phyloP scores from a whole-genome alignment of 2,329 filamentous ascomycete genomes.

The Herpotrichia juniperi region DNA sequence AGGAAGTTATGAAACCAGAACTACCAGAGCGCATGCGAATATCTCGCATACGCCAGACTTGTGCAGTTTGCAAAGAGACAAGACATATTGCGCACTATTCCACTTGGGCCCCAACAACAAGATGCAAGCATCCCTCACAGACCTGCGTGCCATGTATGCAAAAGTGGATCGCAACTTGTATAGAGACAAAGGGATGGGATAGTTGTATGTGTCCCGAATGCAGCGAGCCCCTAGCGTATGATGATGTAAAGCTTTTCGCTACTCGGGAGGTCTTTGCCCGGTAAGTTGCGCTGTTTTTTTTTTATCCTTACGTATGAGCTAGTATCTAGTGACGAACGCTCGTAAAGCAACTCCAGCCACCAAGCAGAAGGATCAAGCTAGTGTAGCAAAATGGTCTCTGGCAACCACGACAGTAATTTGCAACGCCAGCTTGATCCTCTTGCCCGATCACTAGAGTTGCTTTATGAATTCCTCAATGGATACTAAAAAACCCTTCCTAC shows the following conservation, averaged over 20 bases:
- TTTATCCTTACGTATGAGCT: background rate
- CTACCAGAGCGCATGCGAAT: slow-evolving; percentile 3
- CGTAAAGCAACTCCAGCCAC: background rate
- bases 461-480: too few relatives aligned
- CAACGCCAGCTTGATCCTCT: too few relatives aligned
- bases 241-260: slow-evolving; percentile 33
- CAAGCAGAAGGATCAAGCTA: too few relatives aligned
- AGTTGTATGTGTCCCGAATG: slow-evolving; percentile 38
- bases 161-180: slow-evolving; percentile 29
- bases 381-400: too few relatives aligned
- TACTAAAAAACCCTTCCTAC: slow-evolving; percentile 1
- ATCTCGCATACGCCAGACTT: slow-evolving; percentile 18
- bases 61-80: slow-evolving; percentile 32
- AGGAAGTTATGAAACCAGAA: slow-evolving; percentile 10
- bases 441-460: too few relatives aligned
- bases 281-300: too few relatives aligned
- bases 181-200: slow-evolving; percentile 22
- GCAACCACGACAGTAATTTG: too few relatives aligned
- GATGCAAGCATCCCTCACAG: slow-evolving; percentile 36
- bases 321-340: too few relatives aligned
- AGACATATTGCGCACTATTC: slow-evolving; percentile 28
- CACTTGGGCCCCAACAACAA: slow-evolving; percentile 24
- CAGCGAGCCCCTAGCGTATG: slow-evolving; percentile 26
- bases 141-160: slow-evolving; percentile 35
- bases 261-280: slow-evolving; percentile 11